Percentiles rank a stretch among this genome's conserved stretches.
phyloP scores from a whole-genome alignment of 2,329 filamentous ascomycete species.

The Acrodontium crateriforme region DNA sequence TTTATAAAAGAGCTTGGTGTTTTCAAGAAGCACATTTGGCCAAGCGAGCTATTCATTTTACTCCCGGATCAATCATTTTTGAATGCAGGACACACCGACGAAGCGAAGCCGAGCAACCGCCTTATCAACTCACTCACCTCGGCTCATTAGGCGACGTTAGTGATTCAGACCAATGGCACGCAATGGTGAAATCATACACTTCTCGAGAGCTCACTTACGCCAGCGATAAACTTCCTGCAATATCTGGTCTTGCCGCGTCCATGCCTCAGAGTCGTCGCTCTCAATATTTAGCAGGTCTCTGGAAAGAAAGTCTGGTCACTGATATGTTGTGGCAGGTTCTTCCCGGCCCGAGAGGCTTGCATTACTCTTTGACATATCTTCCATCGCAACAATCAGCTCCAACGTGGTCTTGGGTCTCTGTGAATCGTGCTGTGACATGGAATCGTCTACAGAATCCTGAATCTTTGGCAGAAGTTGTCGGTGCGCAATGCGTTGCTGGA shows the following conservation, averaged over 20 bases:
- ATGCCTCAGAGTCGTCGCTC: background rate
- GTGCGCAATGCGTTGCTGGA: background rate
- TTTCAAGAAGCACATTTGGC: conserved; percentile 5
- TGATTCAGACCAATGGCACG: conserved; percentile 4
- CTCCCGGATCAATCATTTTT: conserved; percentile 2
- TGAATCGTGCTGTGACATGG: conserved; percentile 2
- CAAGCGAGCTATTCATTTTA: conserved; percentile 2
- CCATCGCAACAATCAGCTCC: conserved; percentile 4
- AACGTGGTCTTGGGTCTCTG: conserved; percentile 4
- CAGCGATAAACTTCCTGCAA: conserved; percentile 4
- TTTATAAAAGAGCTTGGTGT: conserved; percentile 5
- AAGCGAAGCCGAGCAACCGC: conserved; percentile 2
- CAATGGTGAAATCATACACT: conserved; percentile 3
- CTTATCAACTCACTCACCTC: background rate
- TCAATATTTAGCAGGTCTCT: conserved; percentile 4
- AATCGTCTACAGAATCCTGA: background rate
- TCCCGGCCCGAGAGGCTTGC: conserved; percentile 1
- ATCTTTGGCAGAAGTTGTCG: background rate
- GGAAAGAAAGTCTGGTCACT: conserved; percentile 1
- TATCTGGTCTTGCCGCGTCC: conserved; percentile 5
- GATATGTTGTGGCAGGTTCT: conserved; percentile 4
- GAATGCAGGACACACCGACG: conserved; percentile 5
- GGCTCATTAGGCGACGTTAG: conserved; percentile 1
- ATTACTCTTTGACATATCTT: conserved; percentile 1
- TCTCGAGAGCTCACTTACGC: conserved; percentile 2